These are phyloP conservation scores for Zoysia pacifica DNA, from an alignment of 176 grass and related monocot genomes.

Conservation along the genomic window DNA sequence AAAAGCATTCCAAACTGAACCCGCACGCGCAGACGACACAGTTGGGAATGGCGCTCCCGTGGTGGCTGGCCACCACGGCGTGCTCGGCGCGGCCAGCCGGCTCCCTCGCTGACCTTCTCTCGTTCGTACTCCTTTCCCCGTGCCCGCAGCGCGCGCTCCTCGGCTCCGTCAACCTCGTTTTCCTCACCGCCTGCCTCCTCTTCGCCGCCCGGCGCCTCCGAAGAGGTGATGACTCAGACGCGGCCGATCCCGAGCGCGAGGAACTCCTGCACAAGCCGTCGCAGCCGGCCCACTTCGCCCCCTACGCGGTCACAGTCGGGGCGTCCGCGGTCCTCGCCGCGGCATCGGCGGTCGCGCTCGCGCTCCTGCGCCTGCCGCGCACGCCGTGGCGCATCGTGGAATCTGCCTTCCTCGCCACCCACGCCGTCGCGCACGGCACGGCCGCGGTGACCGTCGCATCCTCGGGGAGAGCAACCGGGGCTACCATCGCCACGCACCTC, in stretches of 20 bases:
- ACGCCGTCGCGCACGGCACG: conserved; percentile 28
- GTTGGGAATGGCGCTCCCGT: conserved; percentile 12
- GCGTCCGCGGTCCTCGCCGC: conserved; percentile 17
- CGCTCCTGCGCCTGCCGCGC: conserved; percentile 7
- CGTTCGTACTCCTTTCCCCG: conserved; percentile 33
- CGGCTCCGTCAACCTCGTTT: conserved; percentile 26
- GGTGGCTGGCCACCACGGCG: conserved; percentile 39
- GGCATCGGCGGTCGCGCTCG: conserved; percentile 30
- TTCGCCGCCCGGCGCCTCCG: not conserved
- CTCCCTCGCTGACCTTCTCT: not conserved
- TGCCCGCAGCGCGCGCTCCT: conserved; percentile 36
- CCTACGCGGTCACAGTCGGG: conserved; percentile 18
- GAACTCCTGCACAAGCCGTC: not conserved
- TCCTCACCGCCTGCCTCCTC: conserved; percentile 13
- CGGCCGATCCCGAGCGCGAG: not conserved
- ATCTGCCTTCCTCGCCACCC: conserved; percentile 27
- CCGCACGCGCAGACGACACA: not conserved
- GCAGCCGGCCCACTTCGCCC: not conserved
- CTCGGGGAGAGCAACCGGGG: not conserved
- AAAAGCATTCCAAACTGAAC: too few species aligned
- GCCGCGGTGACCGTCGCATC: conserved; percentile 22
- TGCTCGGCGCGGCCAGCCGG: conserved; percentile 1
- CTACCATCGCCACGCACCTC: not conserved
- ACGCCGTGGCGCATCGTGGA: conserved; percentile 1
- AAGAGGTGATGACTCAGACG: not conserved